These are phyloP conservation scores for Podospora pseudocomata DNA, from an alignment of 495 filamentous ascomycete species.

Conservation along the genomic window DNA sequence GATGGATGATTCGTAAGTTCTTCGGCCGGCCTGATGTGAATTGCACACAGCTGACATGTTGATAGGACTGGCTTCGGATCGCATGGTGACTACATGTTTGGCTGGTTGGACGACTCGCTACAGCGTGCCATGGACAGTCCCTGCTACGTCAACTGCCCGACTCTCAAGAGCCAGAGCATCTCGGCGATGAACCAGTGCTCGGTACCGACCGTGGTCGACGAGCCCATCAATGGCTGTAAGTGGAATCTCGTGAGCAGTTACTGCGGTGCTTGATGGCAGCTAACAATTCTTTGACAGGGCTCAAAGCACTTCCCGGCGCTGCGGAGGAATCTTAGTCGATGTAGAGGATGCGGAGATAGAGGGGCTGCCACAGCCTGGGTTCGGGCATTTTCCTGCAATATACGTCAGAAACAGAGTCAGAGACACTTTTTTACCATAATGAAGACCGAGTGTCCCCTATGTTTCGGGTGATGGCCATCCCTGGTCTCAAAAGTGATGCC, in stretches of 20 bases:
- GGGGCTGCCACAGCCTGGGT: not conserved
- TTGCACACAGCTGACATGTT: constrained; percentile 3
- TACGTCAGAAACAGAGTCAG: not conserved
- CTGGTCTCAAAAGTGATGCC: not conserved
- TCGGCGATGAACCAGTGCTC: constrained; percentile 36
- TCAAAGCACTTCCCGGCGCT: constrained; percentile 11
- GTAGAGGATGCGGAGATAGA: not conserved
- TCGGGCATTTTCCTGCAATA: not conserved
- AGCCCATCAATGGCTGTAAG: constrained; percentile 30
- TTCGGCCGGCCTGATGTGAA: not conserved
- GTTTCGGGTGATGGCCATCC: not conserved
- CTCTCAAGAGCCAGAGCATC: constrained; percentile 35
- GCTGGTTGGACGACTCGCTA: constrained; percentile 40
- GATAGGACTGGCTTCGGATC: constrained; percentile 33
- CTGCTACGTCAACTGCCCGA: constrained; percentile 39
- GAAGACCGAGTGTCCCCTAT: not conserved
- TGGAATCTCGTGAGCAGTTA: not conserved
- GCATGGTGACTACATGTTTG: constrained; percentile 42
- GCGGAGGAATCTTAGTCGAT: not conserved
- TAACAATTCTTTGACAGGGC: constrained; percentile 1
- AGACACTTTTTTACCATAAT: not conserved
- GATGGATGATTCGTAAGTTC: constrained; percentile 30
- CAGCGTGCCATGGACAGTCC: constrained; percentile 39
- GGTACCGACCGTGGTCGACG: constrained; percentile 23
- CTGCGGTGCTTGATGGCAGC: not conserved